A percentile compares a stretch with the other conserved stretches of the same genome.
phyloP scores from a whole-genome alignment of 2,329 filamentous ascomycete genomes.

The Trichoderma sp. region DNA sequence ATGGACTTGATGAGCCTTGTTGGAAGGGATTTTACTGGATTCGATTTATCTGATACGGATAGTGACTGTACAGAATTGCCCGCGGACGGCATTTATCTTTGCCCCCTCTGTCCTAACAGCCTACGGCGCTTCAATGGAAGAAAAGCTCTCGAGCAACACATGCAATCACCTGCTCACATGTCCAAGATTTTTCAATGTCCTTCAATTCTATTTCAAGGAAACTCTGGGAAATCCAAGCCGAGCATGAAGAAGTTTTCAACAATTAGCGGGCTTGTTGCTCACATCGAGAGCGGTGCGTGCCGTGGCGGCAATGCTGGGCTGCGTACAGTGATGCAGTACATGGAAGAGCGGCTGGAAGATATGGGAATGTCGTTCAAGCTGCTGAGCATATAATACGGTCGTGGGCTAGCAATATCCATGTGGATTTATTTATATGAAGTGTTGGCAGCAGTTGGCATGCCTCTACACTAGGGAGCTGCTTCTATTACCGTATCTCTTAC shows the following conservation, averaged over 20 bases:
- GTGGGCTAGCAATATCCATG: background rate
- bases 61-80: background rate
- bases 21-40: background rate
- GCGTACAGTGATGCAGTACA: background rate
- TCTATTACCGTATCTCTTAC: background rate
- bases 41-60: background rate
- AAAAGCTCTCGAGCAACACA: background rate
- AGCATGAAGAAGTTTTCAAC: slow-evolving; percentile 17
- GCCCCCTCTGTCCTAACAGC: background rate
- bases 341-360: slow-evolving; percentile 1
- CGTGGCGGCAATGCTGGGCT: background rate
- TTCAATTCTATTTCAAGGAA: background rate
- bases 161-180: background rate
- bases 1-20: background rate
- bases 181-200: slow-evolving; percentile 11
- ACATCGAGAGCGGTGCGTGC: slow-evolving; percentile 22
- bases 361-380: background rate
- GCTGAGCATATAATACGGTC: background rate
- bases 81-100: background rate
- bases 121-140: background rate
- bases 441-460: background rate
- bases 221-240: background rate
- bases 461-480: background rate
- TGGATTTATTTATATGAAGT: background rate
- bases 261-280: slow-evolving; percentile 20